Evolutionary conservation across 2,329 filamentous ascomycete species (phyloP).

Genomic region (Fusarium zealandicum): DNA sequence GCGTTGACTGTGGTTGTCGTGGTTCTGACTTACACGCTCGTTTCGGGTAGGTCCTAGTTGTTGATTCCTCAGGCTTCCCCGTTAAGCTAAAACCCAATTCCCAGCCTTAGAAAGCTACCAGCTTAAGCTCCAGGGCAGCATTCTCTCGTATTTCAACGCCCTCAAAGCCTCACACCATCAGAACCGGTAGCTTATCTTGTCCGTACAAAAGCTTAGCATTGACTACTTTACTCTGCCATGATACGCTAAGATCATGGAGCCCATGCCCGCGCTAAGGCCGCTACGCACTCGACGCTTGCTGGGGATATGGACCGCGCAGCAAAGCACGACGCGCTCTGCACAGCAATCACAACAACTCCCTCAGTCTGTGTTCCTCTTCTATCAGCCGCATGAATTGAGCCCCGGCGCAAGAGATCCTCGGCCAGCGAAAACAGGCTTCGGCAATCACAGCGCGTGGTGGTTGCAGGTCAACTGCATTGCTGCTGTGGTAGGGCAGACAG

Average conservation of each 20-base stretch:
- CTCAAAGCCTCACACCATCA: slow-evolving; percentile 17
- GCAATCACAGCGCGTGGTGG: slow-evolving; percentile 28
- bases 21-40: background rate
- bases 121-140: slow-evolving; percentile 20
- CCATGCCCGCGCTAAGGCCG: slow-evolving; percentile 28
- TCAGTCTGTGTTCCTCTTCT: slow-evolving; percentile 1
- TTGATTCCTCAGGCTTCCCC: background rate
- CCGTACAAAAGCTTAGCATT: slow-evolving; percentile 18
- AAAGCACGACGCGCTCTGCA: slow-evolving; percentile 2
- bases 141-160: slow-evolving; percentile 40
- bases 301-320: background rate
- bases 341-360: slow-evolving; percentile 9
- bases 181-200: slow-evolving; percentile 21
- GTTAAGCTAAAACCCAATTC: background rate
- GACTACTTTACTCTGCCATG: slow-evolving; percentile 13
- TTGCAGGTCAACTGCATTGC: slow-evolving; percentile 30
- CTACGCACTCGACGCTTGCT: slow-evolving; percentile 20
- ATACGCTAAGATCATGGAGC: slow-evolving; percentile 26
- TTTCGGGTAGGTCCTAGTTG: no score
- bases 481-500: slow-evolving; percentile 26
- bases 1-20: background rate
- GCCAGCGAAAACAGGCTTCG: slow-evolving; percentile 32
- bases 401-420: background rate
- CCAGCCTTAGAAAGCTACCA: background rate
- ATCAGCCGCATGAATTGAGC: background rate